Percentiles rank a stretch among this genome's conserved stretches.
These are phyloP conservation scores for Boletus reticulatus DNA, from an alignment of 768 basidiomycete genomes.

Conservation along the genomic window DNA sequence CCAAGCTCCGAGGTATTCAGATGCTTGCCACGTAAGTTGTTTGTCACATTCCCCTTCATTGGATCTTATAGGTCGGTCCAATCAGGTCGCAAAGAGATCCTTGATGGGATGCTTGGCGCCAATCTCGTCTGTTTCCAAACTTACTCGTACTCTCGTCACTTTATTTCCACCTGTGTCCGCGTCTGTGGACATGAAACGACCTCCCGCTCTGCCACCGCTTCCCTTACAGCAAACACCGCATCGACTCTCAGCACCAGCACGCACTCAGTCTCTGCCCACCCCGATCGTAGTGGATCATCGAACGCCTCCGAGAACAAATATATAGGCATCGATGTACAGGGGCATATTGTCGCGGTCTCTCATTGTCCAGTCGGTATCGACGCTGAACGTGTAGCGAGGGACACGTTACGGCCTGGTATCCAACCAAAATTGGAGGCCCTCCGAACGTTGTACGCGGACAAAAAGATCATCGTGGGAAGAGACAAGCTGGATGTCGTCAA, in stretches of 20 bases:
- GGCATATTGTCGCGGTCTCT: constrained; percentile 76
- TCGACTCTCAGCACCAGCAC: constrained; percentile 5
- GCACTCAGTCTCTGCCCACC: not conserved
- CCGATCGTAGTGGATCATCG: constrained; percentile 7
- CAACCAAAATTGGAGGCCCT: constrained; percentile 89
- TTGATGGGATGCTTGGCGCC: constrained; percentile 97
- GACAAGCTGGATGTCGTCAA: constrained; percentile 99
- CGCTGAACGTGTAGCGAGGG: constrained; percentile 81
- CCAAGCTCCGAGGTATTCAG: constrained; percentile 95
- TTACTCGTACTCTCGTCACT: constrained; percentile 94
- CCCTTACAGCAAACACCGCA: not conserved
- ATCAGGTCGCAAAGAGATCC: constrained; percentile 83
- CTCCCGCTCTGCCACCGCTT: constrained; percentile 7
- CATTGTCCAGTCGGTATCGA: constrained; percentile 97
- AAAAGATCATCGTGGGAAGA: constrained; percentile 97
- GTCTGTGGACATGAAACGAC: constrained; percentile 94
- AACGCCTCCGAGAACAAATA: constrained; percentile 19
- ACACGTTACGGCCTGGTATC: constrained; percentile 81
- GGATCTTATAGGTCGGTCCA: constrained; percentile 2
- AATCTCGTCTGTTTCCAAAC: constrained; percentile 98
- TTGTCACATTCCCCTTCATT: not conserved
- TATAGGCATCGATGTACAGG: constrained; percentile 75
- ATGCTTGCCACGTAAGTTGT: constrained; percentile 76
- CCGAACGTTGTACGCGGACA: constrained; percentile 82
- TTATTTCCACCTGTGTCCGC: constrained; percentile 90